phyloP scores from a whole-genome alignment of 1,284 basidiomycete genomes.

The Sporisorium scitamineum region DNA sequence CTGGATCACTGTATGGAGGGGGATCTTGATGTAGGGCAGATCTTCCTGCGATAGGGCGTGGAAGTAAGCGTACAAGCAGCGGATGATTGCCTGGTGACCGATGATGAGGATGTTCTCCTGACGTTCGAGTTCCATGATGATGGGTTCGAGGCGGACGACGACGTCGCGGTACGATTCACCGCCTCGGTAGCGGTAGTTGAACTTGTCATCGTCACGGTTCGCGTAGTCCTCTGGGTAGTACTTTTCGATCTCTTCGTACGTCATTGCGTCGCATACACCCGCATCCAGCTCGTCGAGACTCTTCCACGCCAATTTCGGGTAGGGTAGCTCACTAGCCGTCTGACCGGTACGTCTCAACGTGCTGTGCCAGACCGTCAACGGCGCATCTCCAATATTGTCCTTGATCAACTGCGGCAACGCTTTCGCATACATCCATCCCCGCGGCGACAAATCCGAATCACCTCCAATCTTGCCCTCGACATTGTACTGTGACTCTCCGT shows the following conservation, averaged over 20 bases:
- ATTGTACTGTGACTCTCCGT: constrained; percentile 98
- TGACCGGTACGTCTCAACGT: constrained; percentile 92
- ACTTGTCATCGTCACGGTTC: constrained; percentile 99
- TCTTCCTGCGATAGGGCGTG: constrained; percentile 91
- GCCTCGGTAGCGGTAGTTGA: constrained; percentile 92
- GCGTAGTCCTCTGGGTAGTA: constrained; percentile 99
- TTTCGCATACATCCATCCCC: constrained; percentile 85
- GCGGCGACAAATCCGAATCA: constrained; percentile 85
- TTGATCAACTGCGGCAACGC: constrained; percentile 88
- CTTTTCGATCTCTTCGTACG: constrained; percentile 93
- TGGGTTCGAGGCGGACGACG: constrained; percentile 94
- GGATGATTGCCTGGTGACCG: constrained; percentile 81
- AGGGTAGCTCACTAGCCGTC: constrained; percentile 84
- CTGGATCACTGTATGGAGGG: constrained; percentile 95
- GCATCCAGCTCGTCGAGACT: constrained; percentile 97
- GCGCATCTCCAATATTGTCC: constrained; percentile 89
- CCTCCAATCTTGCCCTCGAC: constrained; percentile 97
- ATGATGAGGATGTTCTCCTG: constrained; percentile 97
- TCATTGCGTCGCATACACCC: constrained; percentile 99
- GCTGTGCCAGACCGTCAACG: constrained; percentile 96
- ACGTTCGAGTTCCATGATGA: constrained; percentile 98
- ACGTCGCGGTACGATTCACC: constrained; percentile 93
- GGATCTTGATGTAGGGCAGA: constrained; percentile 91
- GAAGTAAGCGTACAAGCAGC: constrained; percentile 84
- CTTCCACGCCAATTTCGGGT: constrained; percentile 97